A percentile compares a stretch with the other conserved stretches of the same genome.
Evolutionary conservation across 176 grass and related monocot species (phyloP).

Genomic region (Musa acuminata): DNA sequence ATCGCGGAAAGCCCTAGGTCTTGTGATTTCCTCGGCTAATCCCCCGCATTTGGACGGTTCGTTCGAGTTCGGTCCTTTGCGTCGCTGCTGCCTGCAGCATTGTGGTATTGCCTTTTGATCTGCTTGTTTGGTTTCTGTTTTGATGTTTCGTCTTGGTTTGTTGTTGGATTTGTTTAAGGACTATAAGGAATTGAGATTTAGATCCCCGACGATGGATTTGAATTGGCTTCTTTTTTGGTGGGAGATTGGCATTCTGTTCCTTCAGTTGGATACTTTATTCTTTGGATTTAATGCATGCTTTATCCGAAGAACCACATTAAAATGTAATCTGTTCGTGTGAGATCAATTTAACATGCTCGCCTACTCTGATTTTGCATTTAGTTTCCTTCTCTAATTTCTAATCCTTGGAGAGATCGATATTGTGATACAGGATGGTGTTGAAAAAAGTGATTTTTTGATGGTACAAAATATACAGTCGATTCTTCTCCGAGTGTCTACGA

Average conservation of each 20-base stretch:
- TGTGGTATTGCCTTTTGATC: not conserved
- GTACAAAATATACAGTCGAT: not conserved
- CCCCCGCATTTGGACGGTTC: not conserved
- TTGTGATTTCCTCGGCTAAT: not conserved
- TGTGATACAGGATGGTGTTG: not conserved
- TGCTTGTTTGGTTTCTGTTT: not conserved
- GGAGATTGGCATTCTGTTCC: not conserved
- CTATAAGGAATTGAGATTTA: not conserved
- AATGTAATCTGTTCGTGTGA: not conserved
- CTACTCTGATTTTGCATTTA: not conserved
- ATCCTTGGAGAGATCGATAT: not conserved
- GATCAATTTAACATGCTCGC: not conserved
- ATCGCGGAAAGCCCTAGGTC: not conserved
- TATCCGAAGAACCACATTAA: not conserved
- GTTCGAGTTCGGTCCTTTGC: not conserved
- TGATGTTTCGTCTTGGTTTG: not conserved
- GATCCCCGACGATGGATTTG: not conserved
- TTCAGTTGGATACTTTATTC: not conserved
- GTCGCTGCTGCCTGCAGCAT: not conserved
- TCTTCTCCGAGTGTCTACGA: not conserved
- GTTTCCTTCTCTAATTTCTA: not conserved
- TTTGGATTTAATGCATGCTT: not conserved
- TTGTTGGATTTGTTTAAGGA: not conserved
- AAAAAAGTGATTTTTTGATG: not conserved
- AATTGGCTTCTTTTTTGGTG: not conserved